Evolutionary conservation across 495 filamentous ascomycete species (phyloP).

Genomic region (Penicillium paxilli): DNA sequence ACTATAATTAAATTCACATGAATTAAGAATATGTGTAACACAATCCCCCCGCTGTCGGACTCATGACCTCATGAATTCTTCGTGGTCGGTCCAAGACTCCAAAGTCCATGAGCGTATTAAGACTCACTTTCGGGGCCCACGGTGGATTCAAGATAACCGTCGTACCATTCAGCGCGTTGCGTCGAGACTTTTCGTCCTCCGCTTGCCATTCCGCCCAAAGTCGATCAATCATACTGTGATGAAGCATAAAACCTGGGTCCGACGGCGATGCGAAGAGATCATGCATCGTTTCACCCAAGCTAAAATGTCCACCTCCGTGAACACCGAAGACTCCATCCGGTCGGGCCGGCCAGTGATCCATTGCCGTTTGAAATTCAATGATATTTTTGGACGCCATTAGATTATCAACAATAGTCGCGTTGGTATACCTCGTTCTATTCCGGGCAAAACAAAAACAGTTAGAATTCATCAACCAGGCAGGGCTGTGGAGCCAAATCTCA

Average conservation of each 20-base stretch:
- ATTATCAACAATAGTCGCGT: constrained; percentile 11
- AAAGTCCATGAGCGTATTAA: constrained; percentile 30
- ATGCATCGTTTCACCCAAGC: constrained; percentile 24
- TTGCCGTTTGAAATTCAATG: constrained; percentile 19
- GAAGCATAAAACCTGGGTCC: constrained; percentile 59
- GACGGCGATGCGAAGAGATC: constrained; percentile 33
- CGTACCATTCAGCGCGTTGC: constrained; percentile 30
- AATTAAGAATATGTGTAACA: constrained; percentile 25
- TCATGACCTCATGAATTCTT: constrained; percentile 30
- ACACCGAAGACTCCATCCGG: constrained; percentile 16
- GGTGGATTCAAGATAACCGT: constrained; percentile 24
- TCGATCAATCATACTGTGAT: constrained; percentile 57
- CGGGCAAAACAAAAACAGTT: no score
- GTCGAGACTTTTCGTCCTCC: constrained; percentile 12
- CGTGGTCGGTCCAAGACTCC: constrained; percentile 23
- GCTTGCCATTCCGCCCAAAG: constrained; percentile 60
- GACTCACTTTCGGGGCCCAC: constrained; percentile 13
- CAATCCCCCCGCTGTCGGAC: constrained; percentile 9
- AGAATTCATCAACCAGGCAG: no score
- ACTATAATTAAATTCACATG: background rate
- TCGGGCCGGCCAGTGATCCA: constrained; percentile 25
- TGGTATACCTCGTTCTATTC: constrained; percentile 15
- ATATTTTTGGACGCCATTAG: constrained; percentile 18
- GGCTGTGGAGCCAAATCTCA: no score
- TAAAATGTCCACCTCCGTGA: constrained; percentile 30